A percentile compares a stretch with the other conserved stretches of the same genome.
Evolutionary conservation across 768 basidiomycete species (phyloP).

Genomic region (Lyophyllum shimeji): DNA sequence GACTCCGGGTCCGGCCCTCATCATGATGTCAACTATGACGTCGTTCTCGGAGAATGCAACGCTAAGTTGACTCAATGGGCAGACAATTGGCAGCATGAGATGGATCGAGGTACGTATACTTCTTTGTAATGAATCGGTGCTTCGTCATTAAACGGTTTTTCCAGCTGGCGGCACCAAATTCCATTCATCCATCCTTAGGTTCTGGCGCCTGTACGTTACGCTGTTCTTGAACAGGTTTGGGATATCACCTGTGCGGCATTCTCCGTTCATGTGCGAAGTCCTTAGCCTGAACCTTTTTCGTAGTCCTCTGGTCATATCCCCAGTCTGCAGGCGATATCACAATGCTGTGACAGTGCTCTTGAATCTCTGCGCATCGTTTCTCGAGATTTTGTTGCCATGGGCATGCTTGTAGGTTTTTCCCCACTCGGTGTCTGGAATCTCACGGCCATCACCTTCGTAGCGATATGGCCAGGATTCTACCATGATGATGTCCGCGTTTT

Average conservation of each 20-base stretch:
- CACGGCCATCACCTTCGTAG: constrained; percentile 32
- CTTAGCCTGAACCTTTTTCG: neutral
- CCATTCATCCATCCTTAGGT: constrained; percentile 70
- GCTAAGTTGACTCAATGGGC: constrained; percentile 71
- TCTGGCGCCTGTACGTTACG: constrained; percentile 77
- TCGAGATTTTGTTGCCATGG: constrained; percentile 70
- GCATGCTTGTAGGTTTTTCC: constrained; percentile 59
- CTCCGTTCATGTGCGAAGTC: neutral
- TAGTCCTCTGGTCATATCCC: constrained; percentile 59
- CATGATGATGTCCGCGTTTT: constrained; percentile 84
- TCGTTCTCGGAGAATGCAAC: constrained; percentile 72
- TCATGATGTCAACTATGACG: constrained; percentile 72
- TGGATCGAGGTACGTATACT: constrained; percentile 69
- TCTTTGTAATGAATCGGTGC: neutral
- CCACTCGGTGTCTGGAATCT: neutral
- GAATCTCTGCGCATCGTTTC: constrained; percentile 71
- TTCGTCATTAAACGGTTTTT: constrained; percentile 10
- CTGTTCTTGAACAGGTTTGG: constrained; percentile 87
- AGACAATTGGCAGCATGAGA: constrained; percentile 69
- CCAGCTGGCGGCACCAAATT: constrained; percentile 73
- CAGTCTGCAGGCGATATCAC: constrained; percentile 65
- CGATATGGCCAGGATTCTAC: constrained; percentile 85
- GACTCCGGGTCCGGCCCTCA: constrained; percentile 38
- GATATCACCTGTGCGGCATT: constrained; percentile 51
- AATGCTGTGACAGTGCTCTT: constrained; percentile 74